Evolutionary conservation across 2,329 filamentous ascomycete species (phyloP), one percentile per base, ranked within the genome.

Genomic region (Magnaporthiopsis rhizophila): DNA sequence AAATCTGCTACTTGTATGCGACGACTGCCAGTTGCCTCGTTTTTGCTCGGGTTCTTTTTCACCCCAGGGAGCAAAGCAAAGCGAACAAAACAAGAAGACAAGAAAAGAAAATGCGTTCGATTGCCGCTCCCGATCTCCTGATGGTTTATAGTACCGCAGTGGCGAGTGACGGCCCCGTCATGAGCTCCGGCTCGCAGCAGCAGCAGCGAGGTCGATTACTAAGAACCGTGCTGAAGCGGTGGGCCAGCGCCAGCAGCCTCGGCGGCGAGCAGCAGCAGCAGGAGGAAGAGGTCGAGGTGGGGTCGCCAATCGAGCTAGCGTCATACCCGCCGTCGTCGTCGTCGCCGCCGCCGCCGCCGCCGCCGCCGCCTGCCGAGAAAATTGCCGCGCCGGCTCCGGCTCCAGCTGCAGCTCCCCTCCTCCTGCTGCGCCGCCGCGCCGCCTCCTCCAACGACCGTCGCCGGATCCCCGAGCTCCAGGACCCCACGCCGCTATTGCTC

Each of bases 291-390:
- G 18, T 26, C 18, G 18, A 36, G 59, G 45, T 61, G 59, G 28
- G 34, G 59, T 61, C 59, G 59, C 59, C 59, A 15, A 61, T 61
- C 28, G 59, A 61, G 59, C 59, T 61, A 28, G 36, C 59, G 59
- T 61, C 59, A n/a, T 61, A 61, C 24, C 59, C 59, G 36, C 28
- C 28, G 28, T 30, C 28, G 28, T 30, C 28, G 28, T 30, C 28
- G 28, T n/a, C n/a, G n/a, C 32, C 32, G 32, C 32, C 32, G 30
- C 30, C 30, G 30, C 30, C 30, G 30, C 30, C 30, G 30, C 32
- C 32, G 32, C 59, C 59, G 34, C 34, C 34, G 34, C 36, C 36
- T 13, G 36, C 36, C 59, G 45, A 61, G 24, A 61, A 61, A 61
- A 61, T 28, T 45, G 8, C 34, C 50, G 38, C 59, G 34, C 34